Evolutionary conservation across 2,329 filamentous ascomycete genomes (phyloP).

Genomic region (Tolypocladium album): DNA sequence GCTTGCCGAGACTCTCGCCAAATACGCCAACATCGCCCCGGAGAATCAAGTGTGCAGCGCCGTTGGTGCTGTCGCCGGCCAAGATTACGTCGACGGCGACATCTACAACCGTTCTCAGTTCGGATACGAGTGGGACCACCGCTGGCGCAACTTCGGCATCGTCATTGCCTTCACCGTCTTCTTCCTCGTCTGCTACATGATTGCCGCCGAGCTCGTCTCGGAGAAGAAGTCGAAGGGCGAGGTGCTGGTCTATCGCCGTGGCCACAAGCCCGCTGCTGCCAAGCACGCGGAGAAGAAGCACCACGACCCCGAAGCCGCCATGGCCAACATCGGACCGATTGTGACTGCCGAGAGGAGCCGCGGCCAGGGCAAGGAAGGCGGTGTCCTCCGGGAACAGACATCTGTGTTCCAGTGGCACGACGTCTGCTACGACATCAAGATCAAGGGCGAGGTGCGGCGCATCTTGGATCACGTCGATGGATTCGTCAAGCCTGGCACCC

Average conservation of each 20-base stretch:
- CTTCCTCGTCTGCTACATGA: slow-evolving; percentile 50
- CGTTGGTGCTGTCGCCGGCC: slow-evolving; percentile 46
- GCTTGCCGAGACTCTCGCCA: slow-evolving; percentile 4
- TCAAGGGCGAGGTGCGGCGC: slow-evolving; percentile 64
- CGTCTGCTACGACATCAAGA: slow-evolving; percentile 67
- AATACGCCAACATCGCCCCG: slow-evolving; percentile 14
- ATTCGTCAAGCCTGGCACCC: slow-evolving; percentile 85
- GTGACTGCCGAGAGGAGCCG: slow-evolving; percentile 32
- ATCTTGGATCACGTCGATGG: slow-evolving; percentile 82
- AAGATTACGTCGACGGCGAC: slow-evolving; percentile 42
- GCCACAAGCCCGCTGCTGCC: slow-evolving; percentile 48
- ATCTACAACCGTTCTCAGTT: slow-evolving; percentile 43
- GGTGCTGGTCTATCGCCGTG: slow-evolving; percentile 62
- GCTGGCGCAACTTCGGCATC: slow-evolving; percentile 65
- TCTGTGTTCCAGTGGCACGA: slow-evolving; percentile 81
- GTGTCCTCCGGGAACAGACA: slow-evolving; percentile 44
- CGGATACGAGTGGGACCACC: slow-evolving; percentile 45
- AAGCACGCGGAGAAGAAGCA: slow-evolving; percentile 51
- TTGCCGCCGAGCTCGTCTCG: slow-evolving; percentile 55
- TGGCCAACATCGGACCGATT: slow-evolving; percentile 36
- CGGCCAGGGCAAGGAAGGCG: slow-evolving; percentile 25
- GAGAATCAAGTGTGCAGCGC: slow-evolving; percentile 45
- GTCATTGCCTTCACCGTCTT: slow-evolving; percentile 54
- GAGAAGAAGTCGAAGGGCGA: slow-evolving; percentile 65
- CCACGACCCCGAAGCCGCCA: slow-evolving; percentile 46